phyloP scores from a whole-genome alignment of 2,329 filamentous ascomycete genomes.

The Conoideocrella luteorostrata region DNA sequence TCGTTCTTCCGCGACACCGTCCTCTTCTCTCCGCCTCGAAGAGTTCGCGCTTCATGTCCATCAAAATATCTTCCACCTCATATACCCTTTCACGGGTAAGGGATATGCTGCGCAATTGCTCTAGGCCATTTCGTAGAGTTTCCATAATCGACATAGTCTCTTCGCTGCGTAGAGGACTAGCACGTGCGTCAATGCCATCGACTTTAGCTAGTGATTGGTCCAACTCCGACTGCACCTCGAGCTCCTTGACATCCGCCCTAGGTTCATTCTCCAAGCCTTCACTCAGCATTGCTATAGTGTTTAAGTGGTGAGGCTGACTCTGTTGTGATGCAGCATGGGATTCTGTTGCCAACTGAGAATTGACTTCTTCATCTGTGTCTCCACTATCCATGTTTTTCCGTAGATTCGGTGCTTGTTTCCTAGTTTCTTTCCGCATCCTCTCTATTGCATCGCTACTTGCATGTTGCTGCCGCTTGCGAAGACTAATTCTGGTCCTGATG shows the following conservation, averaged over 20 bases:
- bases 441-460: neutral
- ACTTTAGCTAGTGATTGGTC: slow-evolving; percentile 5
- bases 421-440: neutral
- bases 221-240: neutral
- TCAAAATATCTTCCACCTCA: slow-evolving; percentile 69
- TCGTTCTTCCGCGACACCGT: slow-evolving; percentile 18
- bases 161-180: slow-evolving; percentile 8
- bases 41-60: slow-evolving; percentile 69
- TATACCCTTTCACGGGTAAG: slow-evolving; percentile 61
- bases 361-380: slow-evolving; percentile 35
- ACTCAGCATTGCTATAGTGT: neutral
- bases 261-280: neutral
- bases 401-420: slow-evolving; percentile 7
- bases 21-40: slow-evolving; percentile 63
- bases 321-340: slow-evolving; percentile 32
- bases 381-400: slow-evolving; percentile 16
- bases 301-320: slow-evolving; percentile 19
- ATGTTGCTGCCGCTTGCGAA: slow-evolving; percentile 12
- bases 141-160: slow-evolving; percentile 22
- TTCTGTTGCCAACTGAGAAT: slow-evolving; percentile 35
- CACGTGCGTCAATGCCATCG: slow-evolving; percentile 7
- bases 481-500: slow-evolving; percentile 15
- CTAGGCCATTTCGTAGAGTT: slow-evolving; percentile 36
- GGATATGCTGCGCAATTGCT: slow-evolving; percentile 50
- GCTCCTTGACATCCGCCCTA: neutral